phyloP scores from a whole-genome alignment of 805 yeast genomes.

The Yarrowia divulgata region DNA sequence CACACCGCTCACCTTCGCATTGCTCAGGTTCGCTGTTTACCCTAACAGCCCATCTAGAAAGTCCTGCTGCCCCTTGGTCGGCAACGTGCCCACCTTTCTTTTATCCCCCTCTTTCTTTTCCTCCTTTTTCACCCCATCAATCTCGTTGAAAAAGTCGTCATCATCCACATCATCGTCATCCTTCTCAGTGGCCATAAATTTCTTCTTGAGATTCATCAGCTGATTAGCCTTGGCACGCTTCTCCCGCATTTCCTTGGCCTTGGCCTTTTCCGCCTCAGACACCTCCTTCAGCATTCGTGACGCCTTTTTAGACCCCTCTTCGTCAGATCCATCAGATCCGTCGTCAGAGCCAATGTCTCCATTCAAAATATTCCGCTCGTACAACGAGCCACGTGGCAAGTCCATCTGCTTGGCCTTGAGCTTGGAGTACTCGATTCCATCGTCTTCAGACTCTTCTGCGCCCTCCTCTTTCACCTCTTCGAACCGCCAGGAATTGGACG shows the following conservation, averaged over 20 bases:
- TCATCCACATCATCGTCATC: slow-evolving; percentile 42
- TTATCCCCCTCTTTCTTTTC: not conserved
- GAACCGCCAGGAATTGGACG: slow-evolving; percentile 40
- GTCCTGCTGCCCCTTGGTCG: slow-evolving; percentile 26
- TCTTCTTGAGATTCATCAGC: slow-evolving; percentile 24
- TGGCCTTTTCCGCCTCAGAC: slow-evolving; percentile 13
- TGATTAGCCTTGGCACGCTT: slow-evolving; percentile 3
- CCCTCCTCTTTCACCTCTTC: slow-evolving; percentile 33
- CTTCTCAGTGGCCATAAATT: slow-evolving; percentile 19
- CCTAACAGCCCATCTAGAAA: slow-evolving; percentile 27
- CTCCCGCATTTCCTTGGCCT: slow-evolving; percentile 24
- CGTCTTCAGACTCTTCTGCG: slow-evolving; percentile 13
- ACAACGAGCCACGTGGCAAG: slow-evolving; percentile 39
- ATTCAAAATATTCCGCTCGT: slow-evolving; percentile 20
- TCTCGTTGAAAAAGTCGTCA: slow-evolving; percentile 44
- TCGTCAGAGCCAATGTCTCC: not conserved
- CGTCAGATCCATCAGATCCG: not conserved
- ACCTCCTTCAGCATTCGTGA: slow-evolving; percentile 18
- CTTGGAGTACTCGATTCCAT: slow-evolving; percentile 10
- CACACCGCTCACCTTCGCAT: no score
- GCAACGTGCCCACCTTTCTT: not conserved
- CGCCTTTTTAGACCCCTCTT: not conserved
- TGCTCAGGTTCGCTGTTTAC: not conserved
- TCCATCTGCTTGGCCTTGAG: slow-evolving; percentile 50
- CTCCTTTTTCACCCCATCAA: slow-evolving; percentile 40